Base-by-base conservation (phyloP, 23 red algal genomes). In the Agarophyton chilense region DNA sequence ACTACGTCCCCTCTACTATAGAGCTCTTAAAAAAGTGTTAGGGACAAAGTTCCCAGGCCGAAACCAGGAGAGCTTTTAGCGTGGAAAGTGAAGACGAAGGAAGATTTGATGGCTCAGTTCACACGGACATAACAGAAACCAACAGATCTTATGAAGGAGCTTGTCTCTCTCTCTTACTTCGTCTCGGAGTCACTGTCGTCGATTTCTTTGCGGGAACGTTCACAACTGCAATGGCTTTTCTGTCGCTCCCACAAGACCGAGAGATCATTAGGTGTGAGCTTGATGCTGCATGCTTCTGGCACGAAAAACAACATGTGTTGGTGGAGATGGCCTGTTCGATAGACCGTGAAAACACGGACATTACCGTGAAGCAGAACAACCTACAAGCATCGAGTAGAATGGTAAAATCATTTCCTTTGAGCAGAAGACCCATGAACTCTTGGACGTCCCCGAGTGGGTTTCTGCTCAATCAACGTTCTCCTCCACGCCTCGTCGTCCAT, bases 201-300 rank as follows among this genome's bases (percentile, higher is more conserved):
- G 63, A 86, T 35, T 12, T 62, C 14, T 86, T 86, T 47, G 82
- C 82, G 0, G 82, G 63, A 49, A 72, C 62, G 52, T 86, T 65
- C 44, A 41, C 62, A 28, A 86, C 60, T 40, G 82, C 52, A 32
- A 57, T 43, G 32, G 60, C 82, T 16, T 86, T 60, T 63, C 35
- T 74, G 26, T 41, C 39, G 28, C 56, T 84, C 21, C 82, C 58
- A 24, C 24, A 29, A 16, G 7, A 72, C 41, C 52, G 82, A 29
- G 24, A 43, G 57, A 72, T 86, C 42, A 54, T 86, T 29, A 62
- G 44, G 34, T 72, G 82, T 46, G 82, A 72, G 45, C 28, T 71
- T 17, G 82, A 86, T 21, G 60, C 46, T 42, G 28, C 22, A 51
- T 86, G 82, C 61, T 54, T 74, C 29, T 36, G 72, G 34, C 13